Conservation (phyloP, 768 basidiomycete genomes). For the Termitomyces sp. region DNA sequence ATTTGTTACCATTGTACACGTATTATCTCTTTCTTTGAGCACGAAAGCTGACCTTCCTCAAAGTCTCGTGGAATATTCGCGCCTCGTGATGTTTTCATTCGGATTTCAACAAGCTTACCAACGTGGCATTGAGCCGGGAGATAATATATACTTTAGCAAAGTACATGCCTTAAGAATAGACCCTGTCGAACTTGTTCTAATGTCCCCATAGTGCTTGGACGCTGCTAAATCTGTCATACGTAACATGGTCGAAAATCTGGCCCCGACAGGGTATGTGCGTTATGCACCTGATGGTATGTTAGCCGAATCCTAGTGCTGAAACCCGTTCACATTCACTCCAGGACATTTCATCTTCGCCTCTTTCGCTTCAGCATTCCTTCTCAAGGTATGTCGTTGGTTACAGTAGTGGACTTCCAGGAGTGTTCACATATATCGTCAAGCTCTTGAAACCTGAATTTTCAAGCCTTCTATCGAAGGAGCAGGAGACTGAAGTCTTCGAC, state of each 20-base stretch:
- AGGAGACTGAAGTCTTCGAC: conserved; percentile 67
- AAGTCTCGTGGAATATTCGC: conserved; percentile 71
- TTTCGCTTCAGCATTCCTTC: conserved; percentile 78
- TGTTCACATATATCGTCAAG: conserved; percentile 24
- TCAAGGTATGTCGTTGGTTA: conserved; percentile 47
- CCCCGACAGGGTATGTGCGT: conserved; percentile 70
- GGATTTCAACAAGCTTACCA: conserved; percentile 81
- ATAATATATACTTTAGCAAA: conserved; percentile 64
- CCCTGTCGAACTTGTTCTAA: neutral
- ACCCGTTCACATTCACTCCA: conserved; percentile 14
- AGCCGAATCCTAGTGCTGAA: neutral
- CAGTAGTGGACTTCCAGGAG: neutral
- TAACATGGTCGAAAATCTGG: conserved; percentile 58
- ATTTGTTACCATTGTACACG: conserved; percentile 68
- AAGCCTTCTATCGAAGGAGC: conserved; percentile 50
- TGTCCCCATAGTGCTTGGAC: conserved; percentile 50
- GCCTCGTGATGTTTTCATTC: conserved; percentile 83
- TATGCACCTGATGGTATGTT: conserved; percentile 69
- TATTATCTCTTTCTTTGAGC: neutral
- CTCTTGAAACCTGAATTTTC: conserved; percentile 71
- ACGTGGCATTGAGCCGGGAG: conserved; percentile 55
- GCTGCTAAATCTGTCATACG: conserved; percentile 63
- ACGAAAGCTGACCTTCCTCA: conserved; percentile 1
- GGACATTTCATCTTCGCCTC: conserved; percentile 76
- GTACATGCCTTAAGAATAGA: conserved; percentile 25